Evolutionary conservation across 208 protist genomes (phyloP), one percentile per base, ranked within the genome.

Genomic region (Strigomonas culicis): DNA sequence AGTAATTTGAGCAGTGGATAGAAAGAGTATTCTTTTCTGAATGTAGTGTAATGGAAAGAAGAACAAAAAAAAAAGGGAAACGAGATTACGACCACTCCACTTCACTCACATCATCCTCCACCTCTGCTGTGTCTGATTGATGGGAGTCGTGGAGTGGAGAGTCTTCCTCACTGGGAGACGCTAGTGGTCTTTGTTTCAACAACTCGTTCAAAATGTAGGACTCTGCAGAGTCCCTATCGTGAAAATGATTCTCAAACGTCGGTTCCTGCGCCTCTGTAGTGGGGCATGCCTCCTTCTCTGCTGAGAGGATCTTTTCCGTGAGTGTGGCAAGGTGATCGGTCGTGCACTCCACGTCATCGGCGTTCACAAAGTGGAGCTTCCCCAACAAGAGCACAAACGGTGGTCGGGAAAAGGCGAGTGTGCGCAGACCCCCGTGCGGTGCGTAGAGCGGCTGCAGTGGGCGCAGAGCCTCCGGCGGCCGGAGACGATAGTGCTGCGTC

Each of bases 341-440:
- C 24, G 3, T n/a, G 30, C 31, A 41, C 41, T 65, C 61, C n/a
- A 77, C 30, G 46, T 77, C 76, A 31, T 82, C 76, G 19, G 68
- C 58, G 55, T 82, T 82, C 15, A 77, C 62, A 58, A 68, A 82
- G 43, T 66, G 62, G 39, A 66, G 59, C 24, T 66, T 58, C 13
- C 63, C 63, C 46, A 72, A 31, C 57, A 74, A 39, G 34, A 39
- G 7, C 17, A 81, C 75, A 57, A 63, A 63, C n/a, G 67, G 70
- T 15, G 61, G 39, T 22, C 53, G 50, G 28, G 39, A 50, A 36
- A 81, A 68, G 6, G 70, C 64, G 3, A 63, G 21, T n/a, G n/a
- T 60, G 27, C 7, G 52, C 4, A 25, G 4, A 4, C 11, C 56
- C 13, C 30, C 19, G 31, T 6, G 56, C 10, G 30, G n/a, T 31